Conservation (phyloP, 371 early-diverging fungal genomes). For the Syncephalastrum sp. region DNA sequence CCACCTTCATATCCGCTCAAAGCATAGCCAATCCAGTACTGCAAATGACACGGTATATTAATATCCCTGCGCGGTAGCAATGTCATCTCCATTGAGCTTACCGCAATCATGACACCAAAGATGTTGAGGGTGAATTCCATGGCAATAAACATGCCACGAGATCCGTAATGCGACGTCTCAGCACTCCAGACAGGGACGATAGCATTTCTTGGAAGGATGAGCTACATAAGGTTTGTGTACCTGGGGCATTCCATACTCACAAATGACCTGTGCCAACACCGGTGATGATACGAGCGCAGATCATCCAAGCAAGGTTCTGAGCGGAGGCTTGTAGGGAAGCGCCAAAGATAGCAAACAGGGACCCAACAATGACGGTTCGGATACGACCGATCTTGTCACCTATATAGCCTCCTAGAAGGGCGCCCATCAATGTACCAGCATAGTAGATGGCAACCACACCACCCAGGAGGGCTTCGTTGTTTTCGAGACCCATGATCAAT, state of each 20-base stretch:
- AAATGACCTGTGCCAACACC: conserved; percentile 47
- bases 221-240: too few relatives aligned
- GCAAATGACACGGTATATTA: neutral
- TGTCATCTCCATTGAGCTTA: neutral
- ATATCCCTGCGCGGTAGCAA: too few relatives aligned
- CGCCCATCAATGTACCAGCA: conserved; percentile 40
- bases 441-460: conserved; percentile 43
- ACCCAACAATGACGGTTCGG: conserved; percentile 36
- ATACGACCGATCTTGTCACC: conserved; percentile 43
- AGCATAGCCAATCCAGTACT: conserved; percentile 35
- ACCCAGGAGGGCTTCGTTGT: conserved; percentile 39
- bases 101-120: conserved; percentile 43
- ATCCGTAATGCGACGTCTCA: conserved; percentile 37
- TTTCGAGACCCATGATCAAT: conserved; percentile 29
- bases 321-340: conserved; percentile 41
- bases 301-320: conserved; percentile 44
- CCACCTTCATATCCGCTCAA: conserved; percentile 28
- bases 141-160: conserved; percentile 37
- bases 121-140: conserved; percentile 44
- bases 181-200: conserved; percentile 48
- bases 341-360: conserved; percentile 33
- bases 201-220: conserved; percentile 24
- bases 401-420: conserved; percentile 42
- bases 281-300: conserved; percentile 43
- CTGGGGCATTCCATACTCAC: conserved; percentile 12